phyloP scores from a whole-genome alignment of 495 filamentous ascomycete genomes.

The Neurospora terricola region DNA sequence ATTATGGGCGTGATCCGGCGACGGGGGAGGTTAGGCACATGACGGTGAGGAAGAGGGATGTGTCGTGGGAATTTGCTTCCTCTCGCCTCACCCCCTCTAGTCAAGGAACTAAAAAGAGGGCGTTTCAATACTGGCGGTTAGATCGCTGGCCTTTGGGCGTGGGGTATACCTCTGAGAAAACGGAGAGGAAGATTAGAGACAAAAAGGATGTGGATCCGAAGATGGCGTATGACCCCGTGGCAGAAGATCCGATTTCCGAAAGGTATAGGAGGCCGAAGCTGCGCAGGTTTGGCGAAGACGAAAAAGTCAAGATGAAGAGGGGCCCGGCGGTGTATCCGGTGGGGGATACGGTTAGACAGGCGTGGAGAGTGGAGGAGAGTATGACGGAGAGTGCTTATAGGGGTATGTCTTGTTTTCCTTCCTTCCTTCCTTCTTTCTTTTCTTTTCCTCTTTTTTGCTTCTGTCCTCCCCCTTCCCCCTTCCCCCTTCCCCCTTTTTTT shows the following conservation, averaged over 20 bases:
- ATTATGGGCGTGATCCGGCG: neutral
- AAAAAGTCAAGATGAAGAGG: slow-evolving; percentile 3
- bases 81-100: neutral
- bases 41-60: slow-evolving; percentile 18
- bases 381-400: slow-evolving; percentile 4
- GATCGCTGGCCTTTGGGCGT: slow-evolving; percentile 17
- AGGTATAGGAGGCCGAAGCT: slow-evolving; percentile 12
- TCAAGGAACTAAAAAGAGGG: neutral
- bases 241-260: slow-evolving; percentile 7
- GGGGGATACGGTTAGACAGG: slow-evolving; percentile 18
- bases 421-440: no score
- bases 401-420: slow-evolving; percentile 10
- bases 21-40: neutral
- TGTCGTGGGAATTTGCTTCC: slow-evolving; percentile 1
- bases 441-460: neutral
- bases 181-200: neutral
- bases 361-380: slow-evolving; percentile 6
- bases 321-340: slow-evolving; percentile 16
- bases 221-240: slow-evolving; percentile 7
- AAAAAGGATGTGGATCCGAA: slow-evolving; percentile 4
- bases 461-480: neutral
- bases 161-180: slow-evolving; percentile 1
- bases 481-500: neutral
- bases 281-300: slow-evolving; percentile 8
- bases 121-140: slow-evolving; percentile 12